Evolutionary conservation across 2,329 filamentous ascomycete genomes (phyloP), one percentile per base, ranked within the genome.

Genomic region (Scytalidium lignicola): DNA sequence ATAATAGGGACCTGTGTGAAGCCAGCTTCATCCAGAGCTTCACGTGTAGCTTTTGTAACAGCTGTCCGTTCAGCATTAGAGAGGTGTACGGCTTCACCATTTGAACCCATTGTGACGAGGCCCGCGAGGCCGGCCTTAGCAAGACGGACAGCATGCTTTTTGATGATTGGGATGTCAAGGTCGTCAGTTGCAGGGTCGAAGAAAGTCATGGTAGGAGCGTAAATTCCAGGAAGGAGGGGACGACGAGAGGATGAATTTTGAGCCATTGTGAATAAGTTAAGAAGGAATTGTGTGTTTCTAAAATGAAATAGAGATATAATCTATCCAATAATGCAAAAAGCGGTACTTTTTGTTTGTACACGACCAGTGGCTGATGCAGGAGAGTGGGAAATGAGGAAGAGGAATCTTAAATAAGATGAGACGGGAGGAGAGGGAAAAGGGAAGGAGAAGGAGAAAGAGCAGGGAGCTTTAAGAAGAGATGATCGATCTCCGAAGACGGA

Each of bases 201-300:
- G 68, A 95, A 95, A 62, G 89, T 95, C 83, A 93, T 89, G 52
- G 87, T 92, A 21, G 90, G 90, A 52, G 87, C 87, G 69, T 93
- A 95, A 66, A 93, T 90, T 65, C 89, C 88, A 62, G 85, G 85
- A 41, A 86, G 85, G 48, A 95, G 79, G 55, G 84, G 76, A 51
- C 77, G 71, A 53, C 71, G 71, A 17, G 69, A 55, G 55, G n/a
- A n/a, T n/a, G n/a, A n/a, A n/a, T 68, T 64, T 51, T n/a, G 8
- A 13, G 32, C 15, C 32, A 37, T 37, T 37, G 32, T 37, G n/a
- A 37, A n/a, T 37, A 13, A 37, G 6, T 28, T 28, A n/a, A n/a
- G 26, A 28, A 28, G 26, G 7, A 13, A 28, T 17, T 37, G 5
- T 37, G 5, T 37, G 32, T 13, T n/a, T n/a, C n/a, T 37, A 17